A percentile compares a stretch with the other conserved stretches of the same genome.
Conservation (phyloP, 441 rosid species). For the Populus hybrid region DNA sequence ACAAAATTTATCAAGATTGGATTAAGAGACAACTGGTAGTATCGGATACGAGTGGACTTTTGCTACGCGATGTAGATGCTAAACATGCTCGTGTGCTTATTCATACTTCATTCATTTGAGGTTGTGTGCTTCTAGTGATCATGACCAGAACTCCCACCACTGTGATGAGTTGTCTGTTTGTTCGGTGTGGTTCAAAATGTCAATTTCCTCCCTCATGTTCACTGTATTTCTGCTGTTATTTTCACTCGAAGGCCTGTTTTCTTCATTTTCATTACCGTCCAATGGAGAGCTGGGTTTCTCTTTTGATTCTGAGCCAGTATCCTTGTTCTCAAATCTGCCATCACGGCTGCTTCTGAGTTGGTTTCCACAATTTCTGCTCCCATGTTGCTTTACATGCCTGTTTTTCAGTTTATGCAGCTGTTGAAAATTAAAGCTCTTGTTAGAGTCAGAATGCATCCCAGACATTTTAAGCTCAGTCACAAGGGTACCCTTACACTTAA, state of each 20-base stretch:
- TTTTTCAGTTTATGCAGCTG: constrained; percentile 21
- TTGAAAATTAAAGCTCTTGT: background rate
- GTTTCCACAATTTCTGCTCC: background rate
- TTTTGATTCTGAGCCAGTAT: background rate
- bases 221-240: constrained; percentile 4
- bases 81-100: background rate
- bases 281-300: background rate
- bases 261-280: background rate
- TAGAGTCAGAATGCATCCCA: background rate
- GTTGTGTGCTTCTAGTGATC: background rate
- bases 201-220: background rate
- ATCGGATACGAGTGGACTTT: background rate
- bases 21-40: background rate
- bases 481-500: background rate
- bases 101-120: background rate
- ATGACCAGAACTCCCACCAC: constrained; percentile 21
- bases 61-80: background rate
- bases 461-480: background rate
- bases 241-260: constrained; percentile 1
- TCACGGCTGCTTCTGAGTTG: constrained; percentile 1
- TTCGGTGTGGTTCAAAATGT: constrained; percentile 2
- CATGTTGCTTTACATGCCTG: background rate
- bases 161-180: constrained; percentile 1
- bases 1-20: background rate
- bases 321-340: constrained; percentile 1